These are phyloP conservation scores for Pseudocercospora fuligena DNA, from an alignment of 2,329 filamentous ascomycete species.

Conservation along the genomic window DNA sequence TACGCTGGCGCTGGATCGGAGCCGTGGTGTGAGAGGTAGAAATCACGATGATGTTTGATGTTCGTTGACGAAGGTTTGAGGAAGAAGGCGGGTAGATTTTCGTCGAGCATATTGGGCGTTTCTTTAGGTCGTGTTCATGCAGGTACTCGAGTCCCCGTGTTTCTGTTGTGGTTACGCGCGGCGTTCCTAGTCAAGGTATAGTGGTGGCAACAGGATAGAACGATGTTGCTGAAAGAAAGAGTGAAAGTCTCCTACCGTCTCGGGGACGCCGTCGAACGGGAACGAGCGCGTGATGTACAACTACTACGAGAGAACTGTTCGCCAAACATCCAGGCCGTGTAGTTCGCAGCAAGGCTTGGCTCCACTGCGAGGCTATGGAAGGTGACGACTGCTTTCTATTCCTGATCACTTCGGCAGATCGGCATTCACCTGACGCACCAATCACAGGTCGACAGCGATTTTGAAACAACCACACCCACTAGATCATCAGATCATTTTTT, in stretches of 20 bases:
- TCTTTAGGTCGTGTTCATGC: background rate
- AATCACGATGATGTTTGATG: conserved; percentile 58
- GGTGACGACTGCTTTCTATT: conserved; percentile 9
- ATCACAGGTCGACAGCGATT: background rate
- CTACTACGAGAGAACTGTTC: background rate
- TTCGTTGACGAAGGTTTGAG: conserved; percentile 59
- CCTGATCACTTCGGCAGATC: background rate
- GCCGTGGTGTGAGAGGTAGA: conserved; percentile 71
- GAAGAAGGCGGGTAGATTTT: conserved; percentile 76
- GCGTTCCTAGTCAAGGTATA: background rate
- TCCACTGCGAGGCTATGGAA: conserved; percentile 9
- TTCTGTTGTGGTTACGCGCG: background rate
- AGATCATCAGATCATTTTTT: background rate
- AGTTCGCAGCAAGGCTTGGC: conserved; percentile 10
- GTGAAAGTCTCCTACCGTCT: background rate
- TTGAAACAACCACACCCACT: conserved; percentile 2
- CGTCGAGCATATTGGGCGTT: conserved; percentile 27
- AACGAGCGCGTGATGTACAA: conserved; percentile 3
- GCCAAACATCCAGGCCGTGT: conserved; percentile 3
- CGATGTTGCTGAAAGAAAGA: background rate
- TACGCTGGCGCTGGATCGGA: conserved; percentile 81
- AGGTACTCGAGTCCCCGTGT: background rate
- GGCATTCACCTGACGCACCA: background rate
- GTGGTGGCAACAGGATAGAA: background rate
- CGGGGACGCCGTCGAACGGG: background rate